Evolutionary conservation across 2,329 filamentous ascomycete species (phyloP).

Genomic region (Ceratocystis smalleyi): DNA sequence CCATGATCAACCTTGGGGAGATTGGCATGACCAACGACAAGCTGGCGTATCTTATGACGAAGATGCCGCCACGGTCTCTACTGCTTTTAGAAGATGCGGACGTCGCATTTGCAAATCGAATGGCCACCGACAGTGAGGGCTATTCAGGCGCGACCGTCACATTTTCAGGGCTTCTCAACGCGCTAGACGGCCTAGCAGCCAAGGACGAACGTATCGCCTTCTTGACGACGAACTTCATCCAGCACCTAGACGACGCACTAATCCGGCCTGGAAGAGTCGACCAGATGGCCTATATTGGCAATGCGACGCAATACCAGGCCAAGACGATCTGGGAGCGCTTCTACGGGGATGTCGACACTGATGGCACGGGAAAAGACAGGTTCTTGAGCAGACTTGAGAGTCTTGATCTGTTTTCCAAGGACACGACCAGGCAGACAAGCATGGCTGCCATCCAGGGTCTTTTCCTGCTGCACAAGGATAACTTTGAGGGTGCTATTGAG

Average conservation of each 20-base stretch:
- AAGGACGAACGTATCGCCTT: slow-evolving; percentile 90
- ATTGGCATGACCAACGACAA: slow-evolving; percentile 80
- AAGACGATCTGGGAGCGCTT: slow-evolving; percentile 84
- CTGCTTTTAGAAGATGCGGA: slow-evolving; percentile 82
- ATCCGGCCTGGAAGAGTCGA: slow-evolving; percentile 86
- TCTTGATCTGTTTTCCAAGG: slow-evolving; percentile 51
- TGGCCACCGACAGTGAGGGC: slow-evolving; percentile 62
- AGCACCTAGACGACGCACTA: slow-evolving; percentile 73
- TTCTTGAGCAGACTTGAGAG: slow-evolving; percentile 59
- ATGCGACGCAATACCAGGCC: slow-evolving; percentile 75
- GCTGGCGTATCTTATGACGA: slow-evolving; percentile 70
- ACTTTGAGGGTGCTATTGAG: slow-evolving; percentile 70
- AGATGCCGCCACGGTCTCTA: slow-evolving; percentile 67
- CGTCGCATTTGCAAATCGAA: slow-evolving; percentile 72
- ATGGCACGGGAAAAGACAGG: slow-evolving; percentile 43
- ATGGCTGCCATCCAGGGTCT: slow-evolving; percentile 86
- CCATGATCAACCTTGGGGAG: slow-evolving; percentile 82
- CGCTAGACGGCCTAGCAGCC: slow-evolving; percentile 80
- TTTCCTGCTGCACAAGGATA: slow-evolving; percentile 87
- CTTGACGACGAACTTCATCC: slow-evolving; percentile 85
- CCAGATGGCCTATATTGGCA: slow-evolving; percentile 78
- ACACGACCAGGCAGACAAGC: slow-evolving; percentile 46
- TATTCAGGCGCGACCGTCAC: slow-evolving; percentile 82
- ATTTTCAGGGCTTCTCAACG: slow-evolving; percentile 78
- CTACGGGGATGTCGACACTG: slow-evolving; percentile 64